phyloP scores from a whole-genome alignment of 2,329 filamentous ascomycete species.

The Trichoderma gracile region DNA sequence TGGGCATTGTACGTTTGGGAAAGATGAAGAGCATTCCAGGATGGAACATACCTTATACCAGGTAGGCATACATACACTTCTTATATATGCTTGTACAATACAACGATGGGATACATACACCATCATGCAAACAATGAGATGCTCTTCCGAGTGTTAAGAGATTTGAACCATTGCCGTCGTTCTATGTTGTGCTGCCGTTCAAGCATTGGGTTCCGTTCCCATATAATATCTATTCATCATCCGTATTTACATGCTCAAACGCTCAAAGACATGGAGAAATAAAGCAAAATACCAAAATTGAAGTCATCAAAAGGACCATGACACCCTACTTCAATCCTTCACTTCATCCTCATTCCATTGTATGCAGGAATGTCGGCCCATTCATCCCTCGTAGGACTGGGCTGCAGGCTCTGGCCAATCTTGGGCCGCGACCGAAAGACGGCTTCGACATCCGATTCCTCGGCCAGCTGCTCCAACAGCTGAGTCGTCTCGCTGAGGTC shows the following conservation, averaged over 20 bases:
- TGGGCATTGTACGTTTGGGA: not conserved
- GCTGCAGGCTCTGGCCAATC: conserved; percentile 72
- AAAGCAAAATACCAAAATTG: not conserved
- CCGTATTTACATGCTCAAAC: conserved; percentile 11
- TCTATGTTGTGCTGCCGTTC: not conserved
- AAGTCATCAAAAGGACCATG: not conserved
- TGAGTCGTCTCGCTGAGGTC: conserved; percentile 46
- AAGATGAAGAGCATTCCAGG: not conserved
- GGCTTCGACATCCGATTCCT: conserved; percentile 72
- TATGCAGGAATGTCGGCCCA: conserved; percentile 28
- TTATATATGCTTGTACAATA: conserved; percentile 24
- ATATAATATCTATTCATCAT: conserved; percentile 14
- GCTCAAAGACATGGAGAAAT: not conserved
- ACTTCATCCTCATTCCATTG: conserved; percentile 12
- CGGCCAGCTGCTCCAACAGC: conserved; percentile 69
- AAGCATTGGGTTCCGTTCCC: conserved; percentile 11
- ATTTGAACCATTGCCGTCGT: not conserved
- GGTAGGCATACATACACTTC: too few relatives aligned
- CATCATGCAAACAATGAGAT: not conserved
- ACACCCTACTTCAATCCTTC: too few relatives aligned
- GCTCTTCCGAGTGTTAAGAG: not conserved
- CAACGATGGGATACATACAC: not conserved
- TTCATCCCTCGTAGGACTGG: conserved; percentile 48
- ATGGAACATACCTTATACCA: too few relatives aligned
- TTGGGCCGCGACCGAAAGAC: conserved; percentile 84